Evolutionary conservation across 2,329 filamentous ascomycete species (phyloP), one percentile per base, ranked within the genome.

Genomic region (Fusarium coicis): DNA sequence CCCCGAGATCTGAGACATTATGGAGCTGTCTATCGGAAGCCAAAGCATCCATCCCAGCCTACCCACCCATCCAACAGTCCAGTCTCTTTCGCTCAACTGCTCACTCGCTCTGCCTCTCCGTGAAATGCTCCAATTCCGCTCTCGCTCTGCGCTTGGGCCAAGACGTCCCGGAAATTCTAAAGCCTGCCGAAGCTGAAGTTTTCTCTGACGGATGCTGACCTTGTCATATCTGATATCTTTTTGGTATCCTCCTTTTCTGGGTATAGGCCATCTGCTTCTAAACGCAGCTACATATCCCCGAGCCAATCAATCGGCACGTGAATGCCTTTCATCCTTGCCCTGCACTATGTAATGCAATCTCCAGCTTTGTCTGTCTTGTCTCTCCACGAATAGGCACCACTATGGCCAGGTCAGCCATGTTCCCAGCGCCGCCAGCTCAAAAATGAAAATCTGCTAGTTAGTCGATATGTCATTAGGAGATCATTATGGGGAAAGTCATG

Each of bases 1-100:
- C 66, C 70, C 52, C 55, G 54, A 57, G 73, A 75, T 75, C 73
- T 75, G 32, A 75, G 73, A 75, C 73, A 75, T n/a, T 44, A 57
- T 61, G 67, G 63, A 49, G 63, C 36, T 49, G 39, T 44, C 30
- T 36, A 26, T 42, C 28, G 10, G 37, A 44, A 62, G 50, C 39
- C 60, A 55, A 61, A 61, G 11, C 65, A n/a, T 26, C 5, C 49
- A 37, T 11, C 49, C 49, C 23, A 37, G 9, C 46, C 46, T 15
- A 50, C 32, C 19, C 11, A 32, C 14, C 30, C 50, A 53, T 57
- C 19, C 32, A 6, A 6, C 49, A 15, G 49, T n/a, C 30, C 49
- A 15, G 49, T n/a, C 30, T 28, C 28, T 47, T 21, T 7, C 23
- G 32, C 32, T 26, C n/a, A 23, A 19, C 16, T 49, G 30, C 19